Evolutionary conservation across 805 yeast genomes (phyloP).

Genomic region (Saccharomyces kudriavzevii): DNA sequence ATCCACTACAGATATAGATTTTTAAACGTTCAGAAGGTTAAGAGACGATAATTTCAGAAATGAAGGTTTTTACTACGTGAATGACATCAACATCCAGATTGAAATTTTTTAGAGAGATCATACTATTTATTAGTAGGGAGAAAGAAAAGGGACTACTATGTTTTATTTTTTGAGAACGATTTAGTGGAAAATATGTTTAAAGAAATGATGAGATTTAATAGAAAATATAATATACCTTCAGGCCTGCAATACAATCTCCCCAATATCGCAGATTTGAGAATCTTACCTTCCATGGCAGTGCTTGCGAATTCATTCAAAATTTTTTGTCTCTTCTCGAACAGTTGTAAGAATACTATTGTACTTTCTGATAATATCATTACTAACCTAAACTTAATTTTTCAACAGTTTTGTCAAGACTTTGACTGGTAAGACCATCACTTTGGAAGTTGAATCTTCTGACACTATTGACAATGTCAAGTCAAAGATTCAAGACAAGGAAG

Average conservation of each 20-base stretch:
- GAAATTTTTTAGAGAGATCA: too few relatives aligned
- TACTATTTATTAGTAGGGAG: too few relatives aligned
- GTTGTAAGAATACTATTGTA: neutral
- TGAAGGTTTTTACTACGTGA: neutral
- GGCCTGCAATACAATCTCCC: neutral
- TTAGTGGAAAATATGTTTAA: neutral
- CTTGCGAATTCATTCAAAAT: neutral
- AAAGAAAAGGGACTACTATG: too few relatives aligned
- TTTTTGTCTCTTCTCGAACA: neutral
- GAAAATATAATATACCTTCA: neutral
- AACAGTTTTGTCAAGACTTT: slow-evolving; percentile 69
- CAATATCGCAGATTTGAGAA: neutral
- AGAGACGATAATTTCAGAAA: neutral
- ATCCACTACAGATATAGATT: neutral
- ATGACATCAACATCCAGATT: too few relatives aligned
- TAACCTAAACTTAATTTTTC: slow-evolving; percentile 1
- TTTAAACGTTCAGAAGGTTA: neutral
- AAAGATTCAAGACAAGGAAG: slow-evolving; percentile 98
- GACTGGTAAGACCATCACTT: slow-evolving; percentile 92
- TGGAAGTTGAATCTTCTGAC: slow-evolving; percentile 98
- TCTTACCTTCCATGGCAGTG: neutral
- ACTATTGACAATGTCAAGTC: slow-evolving; percentile 98
- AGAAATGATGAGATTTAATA: too few relatives aligned
- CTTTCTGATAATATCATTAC: neutral
- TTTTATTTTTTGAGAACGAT: neutral